These are phyloP conservation scores for Alectoria sarmentosa DNA, from an alignment of 495 filamentous ascomycete species.

Conservation along the genomic window DNA sequence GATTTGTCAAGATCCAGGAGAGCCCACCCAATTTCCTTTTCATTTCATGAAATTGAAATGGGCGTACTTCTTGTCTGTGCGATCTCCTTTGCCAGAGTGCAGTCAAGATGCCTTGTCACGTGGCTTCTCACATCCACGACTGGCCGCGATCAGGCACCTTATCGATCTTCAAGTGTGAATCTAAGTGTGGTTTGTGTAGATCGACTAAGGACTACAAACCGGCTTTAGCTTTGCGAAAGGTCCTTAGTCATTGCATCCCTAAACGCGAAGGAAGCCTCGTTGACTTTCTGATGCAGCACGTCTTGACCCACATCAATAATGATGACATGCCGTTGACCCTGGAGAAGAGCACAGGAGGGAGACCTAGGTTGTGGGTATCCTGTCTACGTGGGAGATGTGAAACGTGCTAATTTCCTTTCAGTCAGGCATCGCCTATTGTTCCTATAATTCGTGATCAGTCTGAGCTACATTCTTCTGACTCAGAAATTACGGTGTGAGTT, in stretches of 20 bases:
- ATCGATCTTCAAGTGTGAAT: neutral
- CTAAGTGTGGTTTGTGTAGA: neutral
- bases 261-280: neutral
- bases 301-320: constrained; percentile 8
- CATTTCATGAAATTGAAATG: neutral
- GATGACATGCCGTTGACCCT: neutral
- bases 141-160: constrained; percentile 2
- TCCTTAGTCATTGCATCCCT: neutral
- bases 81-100: neutral
- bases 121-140: neutral
- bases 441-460: neutral
- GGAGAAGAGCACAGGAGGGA: neutral
- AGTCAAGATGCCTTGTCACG: neutral
- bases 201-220: constrained; percentile 9
- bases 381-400: neutral
- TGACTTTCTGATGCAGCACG: neutral
- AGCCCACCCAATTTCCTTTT: neutral
- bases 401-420: neutral
- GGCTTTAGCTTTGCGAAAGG: constrained; percentile 10
- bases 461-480: neutral
- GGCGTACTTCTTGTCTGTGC: neutral
- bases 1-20: neutral
- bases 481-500: neutral
- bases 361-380: neutral
- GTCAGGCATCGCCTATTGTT: neutral